Evolutionary conservation across 2,329 filamentous ascomycete species (phyloP).

Genomic region (Clarireedia paspali): DNA sequence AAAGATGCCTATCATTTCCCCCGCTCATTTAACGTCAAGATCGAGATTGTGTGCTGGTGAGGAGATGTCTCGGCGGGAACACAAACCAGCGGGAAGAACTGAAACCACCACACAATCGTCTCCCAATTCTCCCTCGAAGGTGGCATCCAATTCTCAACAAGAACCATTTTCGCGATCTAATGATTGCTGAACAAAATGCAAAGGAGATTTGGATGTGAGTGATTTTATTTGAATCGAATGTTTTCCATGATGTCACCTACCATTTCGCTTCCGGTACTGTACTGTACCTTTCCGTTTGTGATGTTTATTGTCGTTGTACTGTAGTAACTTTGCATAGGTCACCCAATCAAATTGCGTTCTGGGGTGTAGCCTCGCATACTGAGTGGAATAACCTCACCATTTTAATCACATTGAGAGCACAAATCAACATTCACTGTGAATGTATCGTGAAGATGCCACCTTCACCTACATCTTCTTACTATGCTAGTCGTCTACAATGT

Average conservation of each 20-base stretch:
- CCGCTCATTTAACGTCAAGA: too few species aligned
- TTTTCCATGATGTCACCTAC: conserved; percentile 19
- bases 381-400: neutral
- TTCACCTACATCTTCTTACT: neutral
- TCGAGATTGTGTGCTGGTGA: neutral
- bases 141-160: conserved; percentile 36
- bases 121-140: conserved; percentile 53
- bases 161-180: conserved; percentile 16
- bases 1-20: too few species aligned
- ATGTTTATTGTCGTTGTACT: neutral
- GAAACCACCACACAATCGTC: conserved; percentile 43
- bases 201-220: neutral
- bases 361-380: neutral
- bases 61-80: neutral
- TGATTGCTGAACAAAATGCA: neutral
- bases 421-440: neutral
- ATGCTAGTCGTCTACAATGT: neutral
- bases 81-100: conserved; percentile 40
- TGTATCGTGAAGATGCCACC: neutral
- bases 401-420: neutral
- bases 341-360: neutral
- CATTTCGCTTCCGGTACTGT: neutral
- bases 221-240: neutral
- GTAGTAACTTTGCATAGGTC: neutral
- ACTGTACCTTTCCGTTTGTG: neutral